Evolutionary conservation across 1,139 yeast species (phyloP).

Genomic region (Blastobotrys niveus): DNA sequence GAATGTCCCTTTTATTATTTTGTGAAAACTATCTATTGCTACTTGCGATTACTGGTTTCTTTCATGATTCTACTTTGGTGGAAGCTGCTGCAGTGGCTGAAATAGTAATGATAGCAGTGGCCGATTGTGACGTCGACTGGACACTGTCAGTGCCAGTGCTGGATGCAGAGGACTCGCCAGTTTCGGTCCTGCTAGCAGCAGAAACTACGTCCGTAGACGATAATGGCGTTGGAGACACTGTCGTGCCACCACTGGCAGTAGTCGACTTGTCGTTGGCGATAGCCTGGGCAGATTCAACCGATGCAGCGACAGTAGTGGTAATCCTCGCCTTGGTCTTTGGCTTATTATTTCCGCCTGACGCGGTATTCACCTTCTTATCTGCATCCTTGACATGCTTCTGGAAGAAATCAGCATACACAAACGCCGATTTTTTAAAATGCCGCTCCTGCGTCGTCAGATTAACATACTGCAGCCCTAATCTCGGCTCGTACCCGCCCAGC

Average conservation of each 20-base stretch:
- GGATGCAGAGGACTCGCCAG: not conserved
- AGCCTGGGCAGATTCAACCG: not conserved
- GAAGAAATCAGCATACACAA: constrained; percentile 22
- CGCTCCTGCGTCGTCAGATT: constrained; percentile 36
- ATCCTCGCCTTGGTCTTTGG: too few relatives aligned
- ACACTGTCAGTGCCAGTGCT: too few relatives aligned
- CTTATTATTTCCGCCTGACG: too few relatives aligned
- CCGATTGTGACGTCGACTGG: too few relatives aligned
- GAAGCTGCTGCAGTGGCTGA: too few relatives aligned
- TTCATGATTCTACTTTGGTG: too few relatives aligned
- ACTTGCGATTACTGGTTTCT: too few relatives aligned
- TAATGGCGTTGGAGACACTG: not conserved
- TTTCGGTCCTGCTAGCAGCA: not conserved
- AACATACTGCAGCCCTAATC: constrained; percentile 36
- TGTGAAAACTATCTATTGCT: too few relatives aligned
- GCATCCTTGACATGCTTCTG: constrained; percentile 14
- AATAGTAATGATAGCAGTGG: too few relatives aligned
- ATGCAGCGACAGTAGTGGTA: not conserved
- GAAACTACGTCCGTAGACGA: not conserved
- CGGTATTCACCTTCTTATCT: too few relatives aligned
- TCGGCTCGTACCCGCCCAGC: constrained; percentile 29
- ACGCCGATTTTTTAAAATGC: constrained; percentile 35
- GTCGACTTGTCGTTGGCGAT: not conserved
- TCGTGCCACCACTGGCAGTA: not conserved
- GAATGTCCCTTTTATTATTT: too few relatives aligned